A percentile compares a stretch with the other conserved stretches of the same genome.
Evolutionary conservation across 2,329 filamentous ascomycete species (phyloP).

Genomic region (Trichoderma atrobrunneum): DNA sequence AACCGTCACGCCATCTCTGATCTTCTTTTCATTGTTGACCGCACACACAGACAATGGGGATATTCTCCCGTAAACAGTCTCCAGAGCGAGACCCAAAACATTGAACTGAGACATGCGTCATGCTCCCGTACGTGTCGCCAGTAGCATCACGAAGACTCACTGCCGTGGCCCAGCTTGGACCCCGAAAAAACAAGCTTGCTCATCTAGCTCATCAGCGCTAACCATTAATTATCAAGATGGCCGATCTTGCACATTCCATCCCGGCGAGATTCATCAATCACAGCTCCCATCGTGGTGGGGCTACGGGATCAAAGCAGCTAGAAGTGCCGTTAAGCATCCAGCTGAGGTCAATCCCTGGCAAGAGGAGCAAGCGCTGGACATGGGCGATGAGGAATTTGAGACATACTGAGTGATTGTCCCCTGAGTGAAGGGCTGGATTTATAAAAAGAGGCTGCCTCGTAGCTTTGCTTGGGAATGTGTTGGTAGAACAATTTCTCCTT

Average conservation of each 20-base stretch:
- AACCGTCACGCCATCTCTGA: not conserved
- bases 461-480: not conserved
- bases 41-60: not conserved
- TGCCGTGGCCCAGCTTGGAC: not conserved
- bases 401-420: not conserved
- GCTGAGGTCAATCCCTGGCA: not conserved
- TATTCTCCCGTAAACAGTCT: not conserved
- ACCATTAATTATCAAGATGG: not conserved
- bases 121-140: not conserved
- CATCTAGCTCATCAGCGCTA: not conserved
- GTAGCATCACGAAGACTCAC: not conserved
- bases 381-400: not conserved
- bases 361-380: not conserved
- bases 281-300: not conserved
- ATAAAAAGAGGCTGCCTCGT: not conserved
- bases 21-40: not conserved
- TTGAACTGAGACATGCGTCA: conserved; percentile 2
- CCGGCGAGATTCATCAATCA: not conserved
- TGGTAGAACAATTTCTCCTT: not conserved
- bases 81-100: not conserved
- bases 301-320: not conserved
- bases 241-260: not conserved
- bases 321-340: not conserved
- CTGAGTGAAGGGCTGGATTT: not conserved
- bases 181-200: not conserved